Evolutionary conservation across 192 early-diverging fungal genomes (phyloP), one percentile per base, ranked within the genome.

Genomic region (Glomus cerebriforme): DNA sequence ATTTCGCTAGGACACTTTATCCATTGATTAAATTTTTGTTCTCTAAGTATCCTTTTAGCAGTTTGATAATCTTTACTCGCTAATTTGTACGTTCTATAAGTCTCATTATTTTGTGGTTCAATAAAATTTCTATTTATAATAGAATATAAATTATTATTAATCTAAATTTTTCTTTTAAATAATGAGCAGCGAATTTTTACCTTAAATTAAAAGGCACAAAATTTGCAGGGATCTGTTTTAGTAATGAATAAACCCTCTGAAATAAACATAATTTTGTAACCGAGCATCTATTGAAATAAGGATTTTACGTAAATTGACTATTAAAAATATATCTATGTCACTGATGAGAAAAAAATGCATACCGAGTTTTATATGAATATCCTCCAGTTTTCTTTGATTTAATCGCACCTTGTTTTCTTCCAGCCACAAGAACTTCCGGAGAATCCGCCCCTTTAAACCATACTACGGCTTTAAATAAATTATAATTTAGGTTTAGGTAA

Each of bases 1-100:
- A 75, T 62, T 59, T 75, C 59, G 17, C n/a, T 59, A 59, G 73
- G 73, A 62, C 73, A 75, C 60, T 75, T 75, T 12, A 75, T 62
- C 73, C 73, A 75, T 24, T 75, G 22, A 43, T 32, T 47, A 26
- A 75, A 60, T 22, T 59, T 59, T 75, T 75, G 73, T 37, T 17
- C 24, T 26, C 58, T n/a, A 32, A 75, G 19, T n/a, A 22, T 24
- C 35, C 59, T 24, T 62, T 75, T 75, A 22, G 73, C 73, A 58
- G n/a, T 58, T 59, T 75, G 73, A 59, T 75, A 75, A 60, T 75
- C n/a, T 75, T 58, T 35, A 60, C 58, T 59, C n/a, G 31, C 27
- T 32, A 26, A 32, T 32, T 75, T 75, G 4, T 59, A 60, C 5
- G 5, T 59, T 10, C 32, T n/a, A 75, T 75, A 75, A 35, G 73